phyloP scores from a whole-genome alignment of 2,329 filamentous ascomycete species.

The Microsporum audouinii region DNA sequence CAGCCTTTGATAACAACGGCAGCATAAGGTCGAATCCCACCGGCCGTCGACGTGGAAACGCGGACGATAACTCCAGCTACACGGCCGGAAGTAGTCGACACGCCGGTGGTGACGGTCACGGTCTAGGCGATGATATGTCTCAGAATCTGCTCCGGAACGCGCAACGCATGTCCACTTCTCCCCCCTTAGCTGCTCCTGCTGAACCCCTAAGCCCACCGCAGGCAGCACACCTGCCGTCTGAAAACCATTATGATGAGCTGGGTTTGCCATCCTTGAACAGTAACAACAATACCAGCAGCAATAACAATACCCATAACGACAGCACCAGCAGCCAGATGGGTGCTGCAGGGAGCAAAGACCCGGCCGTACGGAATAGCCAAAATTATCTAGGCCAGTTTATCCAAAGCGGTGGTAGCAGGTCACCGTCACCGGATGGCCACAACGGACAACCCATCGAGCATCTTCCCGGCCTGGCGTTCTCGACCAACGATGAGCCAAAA shows the following conservation, averaged over 20 bases:
- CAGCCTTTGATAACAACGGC: constrained; percentile 42
- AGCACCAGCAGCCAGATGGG: not conserved
- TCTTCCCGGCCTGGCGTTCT: not conserved
- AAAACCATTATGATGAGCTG: not conserved
- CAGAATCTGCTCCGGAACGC: constrained; percentile 46
- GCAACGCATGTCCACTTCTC: constrained; percentile 46
- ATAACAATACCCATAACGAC: not conserved
- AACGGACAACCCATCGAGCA: not conserved
- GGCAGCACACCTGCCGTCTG: not conserved
- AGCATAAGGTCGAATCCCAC: constrained; percentile 29
- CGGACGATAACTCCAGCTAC: constrained; percentile 43
- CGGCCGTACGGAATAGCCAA: constrained; percentile 26
- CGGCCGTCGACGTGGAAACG: constrained; percentile 25
- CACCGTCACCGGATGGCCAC: not conserved
- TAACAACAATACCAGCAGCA: not conserved
- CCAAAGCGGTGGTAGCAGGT: constrained; percentile 21
- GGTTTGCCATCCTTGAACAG: not conserved
- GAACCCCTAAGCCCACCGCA: not conserved
- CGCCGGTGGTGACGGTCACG: constrained; percentile 17
- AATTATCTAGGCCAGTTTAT: constrained; percentile 30
- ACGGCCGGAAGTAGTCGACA: constrained; percentile 38
- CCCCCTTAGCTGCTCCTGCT: constrained; percentile 17
- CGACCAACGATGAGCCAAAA: not conserved
- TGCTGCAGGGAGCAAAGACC: constrained; percentile 20
- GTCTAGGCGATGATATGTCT: constrained; percentile 35